Evolutionary conservation across 495 filamentous ascomycete genomes (phyloP).

Genomic region (Durotheca rogersii): DNA sequence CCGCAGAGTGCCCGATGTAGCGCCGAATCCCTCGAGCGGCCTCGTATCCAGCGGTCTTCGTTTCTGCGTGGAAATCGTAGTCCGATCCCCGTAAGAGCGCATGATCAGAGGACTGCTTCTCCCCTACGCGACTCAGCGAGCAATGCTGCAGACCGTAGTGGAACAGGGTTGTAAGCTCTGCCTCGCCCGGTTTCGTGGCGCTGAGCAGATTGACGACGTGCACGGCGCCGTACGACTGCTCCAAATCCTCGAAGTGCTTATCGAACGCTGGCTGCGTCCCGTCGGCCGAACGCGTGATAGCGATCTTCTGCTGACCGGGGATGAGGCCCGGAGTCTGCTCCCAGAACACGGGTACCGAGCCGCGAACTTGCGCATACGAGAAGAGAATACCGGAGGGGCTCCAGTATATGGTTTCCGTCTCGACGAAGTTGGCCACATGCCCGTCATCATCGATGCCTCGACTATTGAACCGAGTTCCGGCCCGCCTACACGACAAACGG

Average conservation of each 20-base stretch:
- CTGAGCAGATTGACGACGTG: constrained; percentile 93
- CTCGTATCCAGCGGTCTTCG: constrained; percentile 83
- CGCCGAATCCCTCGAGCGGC: constrained; percentile 75
- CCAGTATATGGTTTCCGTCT: constrained; percentile 70
- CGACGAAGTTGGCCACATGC: constrained; percentile 86
- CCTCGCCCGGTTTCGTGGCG: constrained; percentile 78
- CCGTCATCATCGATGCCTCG: constrained; percentile 97
- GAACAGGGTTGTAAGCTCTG: constrained; percentile 75
- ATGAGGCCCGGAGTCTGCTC: constrained; percentile 86
- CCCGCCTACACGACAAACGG: constrained; percentile 84
- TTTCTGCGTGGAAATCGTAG: constrained; percentile 95
- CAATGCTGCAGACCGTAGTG: constrained; percentile 72
- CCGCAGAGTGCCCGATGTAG: constrained; percentile 70
- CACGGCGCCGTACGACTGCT: constrained; percentile 80
- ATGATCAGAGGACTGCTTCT: constrained; percentile 55
- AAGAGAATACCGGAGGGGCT: constrained; percentile 74
- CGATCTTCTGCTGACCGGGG: constrained; percentile 92
- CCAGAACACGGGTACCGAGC: constrained; percentile 96
- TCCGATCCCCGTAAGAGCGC: constrained; percentile 75
- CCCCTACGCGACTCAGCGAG: constrained; percentile 55
- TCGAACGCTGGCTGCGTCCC: constrained; percentile 95
- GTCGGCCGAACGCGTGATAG: constrained; percentile 82
- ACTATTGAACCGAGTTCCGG: constrained; percentile 94
- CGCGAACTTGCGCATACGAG: constrained; percentile 89
- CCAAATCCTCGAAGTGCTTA: constrained; percentile 84